Base-by-base conservation (phyloP, 1,139 yeast species). In the Meyerozyma carpophila region DNA sequence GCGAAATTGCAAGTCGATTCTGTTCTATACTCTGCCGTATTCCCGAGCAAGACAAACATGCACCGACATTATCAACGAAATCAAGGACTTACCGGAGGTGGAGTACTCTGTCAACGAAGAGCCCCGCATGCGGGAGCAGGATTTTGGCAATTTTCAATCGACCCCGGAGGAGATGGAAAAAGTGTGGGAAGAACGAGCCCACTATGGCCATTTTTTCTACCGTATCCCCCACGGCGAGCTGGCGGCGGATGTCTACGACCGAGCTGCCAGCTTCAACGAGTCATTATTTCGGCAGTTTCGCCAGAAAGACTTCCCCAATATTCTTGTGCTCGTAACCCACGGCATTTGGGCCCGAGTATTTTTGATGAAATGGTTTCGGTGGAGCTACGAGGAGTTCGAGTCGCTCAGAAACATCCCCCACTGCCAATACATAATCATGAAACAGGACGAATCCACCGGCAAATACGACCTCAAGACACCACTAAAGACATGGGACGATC, bases 341-440 rank as follows among this genome's bases (percentile, higher is more conserved):
- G 97, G 97, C 8, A 87, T 90, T 16, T 89, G 95, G 94, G 87
- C 95, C 5, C 69, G 97, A 39, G 96, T 89, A 11, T 90, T 90
- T 56, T 62, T 90, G 40, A 89, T 90, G 93, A 86, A 89, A 57
- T 84, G 96, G 96, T 90, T 82, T 59, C 70, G 95, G 44, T 90
- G 97, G 96, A 76, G 85, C 2, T 91, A 84, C 58, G 96, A 90
- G 60, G 82, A 84, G 62, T 90, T 89, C 63, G 97, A 90, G 63
- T 74, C 83, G 37, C 71, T 90, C 50, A 75, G 84, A 46, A 90
- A 90, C 59, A 80, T 90, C 14, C 91, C 90, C 1, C 94, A 90
- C 61, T 91, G 96, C 56, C 81, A 83, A 51, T 84, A 85, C 59
- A 69, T 90, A 36, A 76, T 84, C 29, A 86, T 90, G 95, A 88